phyloP scores from a whole-genome alignment of 495 filamentous ascomycete genomes.

The Wilcoxina mikolae region DNA sequence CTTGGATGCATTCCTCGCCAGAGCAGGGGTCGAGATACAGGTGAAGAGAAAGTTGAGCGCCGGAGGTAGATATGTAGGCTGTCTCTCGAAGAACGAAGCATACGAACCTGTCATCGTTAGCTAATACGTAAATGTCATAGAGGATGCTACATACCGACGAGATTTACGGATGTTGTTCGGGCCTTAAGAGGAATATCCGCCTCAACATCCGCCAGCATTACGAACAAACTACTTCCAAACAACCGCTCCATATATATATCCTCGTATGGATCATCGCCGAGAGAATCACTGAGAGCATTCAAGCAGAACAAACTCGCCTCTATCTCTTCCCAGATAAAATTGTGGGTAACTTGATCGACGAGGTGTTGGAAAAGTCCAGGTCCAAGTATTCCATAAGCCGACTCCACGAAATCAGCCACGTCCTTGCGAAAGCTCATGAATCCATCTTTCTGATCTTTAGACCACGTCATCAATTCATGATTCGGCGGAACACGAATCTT shows the following conservation, averaged over 20 bases:
- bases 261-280: conserved; percentile 48
- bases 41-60: conserved; percentile 72
- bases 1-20: conserved; percentile 58
- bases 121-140: not conserved
- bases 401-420: conserved; percentile 63
- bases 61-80: conserved; percentile 52
- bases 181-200: conserved; percentile 47
- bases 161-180: conserved; percentile 60
- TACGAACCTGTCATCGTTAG: conserved; percentile 34
- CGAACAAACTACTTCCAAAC: conserved; percentile 51
- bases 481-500: conserved; percentile 48
- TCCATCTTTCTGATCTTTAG: conserved; percentile 50
- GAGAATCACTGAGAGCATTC: conserved; percentile 56
- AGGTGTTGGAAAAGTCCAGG: conserved; percentile 54
- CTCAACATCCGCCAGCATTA: conserved; percentile 41
- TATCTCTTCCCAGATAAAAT: conserved; percentile 52
- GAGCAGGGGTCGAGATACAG: conserved; percentile 48
- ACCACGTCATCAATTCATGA: conserved; percentile 41
- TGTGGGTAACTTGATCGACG: conserved; percentile 43
- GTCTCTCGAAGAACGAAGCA: conserved; percentile 63
- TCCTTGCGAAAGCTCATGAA: conserved; percentile 71
- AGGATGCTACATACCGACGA: conserved; percentile 44
- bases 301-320: conserved; percentile 73
- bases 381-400: conserved; percentile 57
- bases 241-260: conserved; percentile 55